A percentile compares a stretch with the other conserved stretches of the same genome.
Evolutionary conservation across 2,329 filamentous ascomycete species (phyloP).

Genomic region (Trichophyton simii): DNA sequence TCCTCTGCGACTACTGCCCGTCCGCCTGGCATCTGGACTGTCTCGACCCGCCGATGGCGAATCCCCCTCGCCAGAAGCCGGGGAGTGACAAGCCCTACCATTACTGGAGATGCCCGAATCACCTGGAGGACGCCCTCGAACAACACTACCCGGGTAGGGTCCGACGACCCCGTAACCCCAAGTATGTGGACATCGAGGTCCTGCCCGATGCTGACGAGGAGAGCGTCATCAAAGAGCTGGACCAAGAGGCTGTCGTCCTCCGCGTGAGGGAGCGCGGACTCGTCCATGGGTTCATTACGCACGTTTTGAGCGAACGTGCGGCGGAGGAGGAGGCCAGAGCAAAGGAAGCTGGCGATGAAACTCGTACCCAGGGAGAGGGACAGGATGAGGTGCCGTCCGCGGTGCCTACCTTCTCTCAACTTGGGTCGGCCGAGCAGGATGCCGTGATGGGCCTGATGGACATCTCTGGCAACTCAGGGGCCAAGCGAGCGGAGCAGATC

Average conservation of each 20-base stretch:
- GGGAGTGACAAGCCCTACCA: slow-evolving; percentile 44
- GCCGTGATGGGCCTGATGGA: slow-evolving; percentile 22
- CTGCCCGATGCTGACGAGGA: slow-evolving; percentile 43
- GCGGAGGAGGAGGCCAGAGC: not conserved
- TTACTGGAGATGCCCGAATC: slow-evolving; percentile 80
- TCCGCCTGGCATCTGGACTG: slow-evolving; percentile 89
- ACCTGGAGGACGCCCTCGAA: slow-evolving; percentile 62
- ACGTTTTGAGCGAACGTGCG: slow-evolving; percentile 35
- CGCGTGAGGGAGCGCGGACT: slow-evolving; percentile 53
- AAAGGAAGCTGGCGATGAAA: not conserved
- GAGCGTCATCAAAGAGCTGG: slow-evolving; percentile 44
- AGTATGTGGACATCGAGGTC: slow-evolving; percentile 56
- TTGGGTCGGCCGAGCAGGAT: slow-evolving; percentile 21
- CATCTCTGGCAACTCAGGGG: slow-evolving; percentile 17
- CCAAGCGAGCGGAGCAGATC: slow-evolving; percentile 18
- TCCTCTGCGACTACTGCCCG: slow-evolving; percentile 73
- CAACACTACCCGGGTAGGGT: slow-evolving; percentile 16
- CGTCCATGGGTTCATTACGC: slow-evolving; percentile 59
- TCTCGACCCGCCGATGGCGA: slow-evolving; percentile 67
- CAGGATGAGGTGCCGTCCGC: slow-evolving; percentile 12
- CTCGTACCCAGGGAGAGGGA: not conserved
- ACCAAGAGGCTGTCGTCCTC: slow-evolving; percentile 53
- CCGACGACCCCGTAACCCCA: slow-evolving; percentile 24
- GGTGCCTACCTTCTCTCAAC: slow-evolving; percentile 16
- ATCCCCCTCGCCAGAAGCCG: slow-evolving; percentile 50